Evolutionary conservation across 495 filamentous ascomycete species (phyloP).

Genomic region (Podospora didyma): DNA sequence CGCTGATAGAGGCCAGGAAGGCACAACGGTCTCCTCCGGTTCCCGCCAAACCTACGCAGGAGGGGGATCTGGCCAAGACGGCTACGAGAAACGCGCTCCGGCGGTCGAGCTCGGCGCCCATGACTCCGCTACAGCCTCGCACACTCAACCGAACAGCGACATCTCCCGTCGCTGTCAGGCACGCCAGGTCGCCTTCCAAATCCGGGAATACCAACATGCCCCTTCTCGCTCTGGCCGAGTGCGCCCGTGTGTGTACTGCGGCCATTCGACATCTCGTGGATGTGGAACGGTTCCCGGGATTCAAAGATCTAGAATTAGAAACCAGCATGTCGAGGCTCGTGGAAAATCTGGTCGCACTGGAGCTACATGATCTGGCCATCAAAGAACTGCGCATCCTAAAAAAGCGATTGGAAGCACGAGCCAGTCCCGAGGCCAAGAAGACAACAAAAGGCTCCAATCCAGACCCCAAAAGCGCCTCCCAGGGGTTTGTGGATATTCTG

Average conservation of each 20-base stretch:
- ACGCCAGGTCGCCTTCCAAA: constrained; percentile 23
- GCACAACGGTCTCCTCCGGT: constrained; percentile 19
- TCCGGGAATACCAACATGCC: constrained; percentile 25
- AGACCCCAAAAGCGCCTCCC: constrained; percentile 31
- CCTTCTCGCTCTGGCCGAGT: constrained; percentile 59
- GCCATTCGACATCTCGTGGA: constrained; percentile 60
- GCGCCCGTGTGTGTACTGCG: constrained; percentile 68
- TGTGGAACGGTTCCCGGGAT: constrained; percentile 37
- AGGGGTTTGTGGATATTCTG: constrained; percentile 59
- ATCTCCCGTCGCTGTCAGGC: constrained; percentile 36
- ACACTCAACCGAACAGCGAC: constrained; percentile 50
- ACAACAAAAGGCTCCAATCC: constrained; percentile 12
- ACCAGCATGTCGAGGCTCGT: constrained; percentile 75
- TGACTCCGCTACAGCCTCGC: constrained; percentile 48
- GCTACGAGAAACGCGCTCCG: constrained; percentile 33
- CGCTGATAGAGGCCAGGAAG: constrained; percentile 70
- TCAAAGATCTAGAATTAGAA: constrained; percentile 73
- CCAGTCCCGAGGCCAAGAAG: constrained; percentile 27
- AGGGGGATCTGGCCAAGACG: constrained; percentile 32
- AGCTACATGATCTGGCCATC: constrained; percentile 68
- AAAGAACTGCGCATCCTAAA: constrained; percentile 73
- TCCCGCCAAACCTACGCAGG: constrained; percentile 21
- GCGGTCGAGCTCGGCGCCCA: constrained; percentile 44
- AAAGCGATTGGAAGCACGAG: constrained; percentile 49
- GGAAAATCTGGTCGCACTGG: constrained; percentile 66